Conservation (phyloP, 257 asterid species). For the Przewalskia tangutica region DNA sequence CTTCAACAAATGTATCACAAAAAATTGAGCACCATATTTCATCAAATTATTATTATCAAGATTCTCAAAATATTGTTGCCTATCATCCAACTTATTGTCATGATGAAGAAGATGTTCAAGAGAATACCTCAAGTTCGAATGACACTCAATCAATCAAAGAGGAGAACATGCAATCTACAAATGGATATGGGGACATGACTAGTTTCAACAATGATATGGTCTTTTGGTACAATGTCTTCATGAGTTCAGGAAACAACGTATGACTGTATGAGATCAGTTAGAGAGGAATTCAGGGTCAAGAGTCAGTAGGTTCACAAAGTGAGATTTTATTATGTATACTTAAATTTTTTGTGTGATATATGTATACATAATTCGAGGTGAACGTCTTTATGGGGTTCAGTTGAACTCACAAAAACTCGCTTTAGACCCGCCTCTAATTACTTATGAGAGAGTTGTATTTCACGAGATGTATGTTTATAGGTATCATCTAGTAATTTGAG, state of each 20-base stretch:
- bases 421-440: neutral
- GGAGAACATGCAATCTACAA: neutral
- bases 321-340: neutral
- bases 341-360: neutral
- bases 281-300: neutral
- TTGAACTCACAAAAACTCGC: neutral
- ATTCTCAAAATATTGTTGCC: neutral
- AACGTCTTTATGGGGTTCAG: neutral
- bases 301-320: neutral
- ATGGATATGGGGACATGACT: neutral
- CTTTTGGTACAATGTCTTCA: conserved; percentile 26
- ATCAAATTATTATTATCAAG: neutral
- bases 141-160: neutral
- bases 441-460: neutral
- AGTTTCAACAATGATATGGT: conserved; percentile 13
- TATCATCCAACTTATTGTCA: neutral
- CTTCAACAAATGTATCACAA: neutral
- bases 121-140: neutral
- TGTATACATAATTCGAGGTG: neutral
- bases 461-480: neutral
- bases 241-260: conserved; percentile 7
- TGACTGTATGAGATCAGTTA: neutral
- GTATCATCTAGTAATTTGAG: neutral
- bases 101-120: neutral
- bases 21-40: neutral